Percentiles rank a stretch among this genome's conserved stretches.
These are phyloP conservation scores for Geoglossum glabrum DNA, from an alignment of 495 filamentous ascomycete genomes.

Conservation along the genomic window DNA sequence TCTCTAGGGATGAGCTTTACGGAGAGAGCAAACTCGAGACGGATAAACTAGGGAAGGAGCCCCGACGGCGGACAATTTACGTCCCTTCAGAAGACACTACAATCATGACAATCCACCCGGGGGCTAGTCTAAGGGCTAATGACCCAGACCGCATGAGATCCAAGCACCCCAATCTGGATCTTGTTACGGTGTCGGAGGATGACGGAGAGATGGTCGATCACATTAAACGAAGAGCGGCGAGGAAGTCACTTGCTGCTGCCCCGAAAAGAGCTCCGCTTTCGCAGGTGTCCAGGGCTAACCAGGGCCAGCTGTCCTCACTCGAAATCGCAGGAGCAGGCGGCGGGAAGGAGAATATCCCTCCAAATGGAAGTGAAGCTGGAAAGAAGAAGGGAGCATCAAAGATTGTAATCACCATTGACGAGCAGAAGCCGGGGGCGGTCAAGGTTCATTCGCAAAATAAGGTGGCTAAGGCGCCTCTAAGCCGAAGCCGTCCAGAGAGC, in stretches of 20 bases:
- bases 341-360: slow-evolving; percentile 25
- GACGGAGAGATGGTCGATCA: neutral
- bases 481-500: neutral
- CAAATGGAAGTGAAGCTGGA: slow-evolving; percentile 6
- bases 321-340: slow-evolving; percentile 16
- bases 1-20: neutral
- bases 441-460: neutral
- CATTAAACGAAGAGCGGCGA: slow-evolving; percentile 8
- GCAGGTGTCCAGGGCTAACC: slow-evolving; percentile 7
- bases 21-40: neutral
- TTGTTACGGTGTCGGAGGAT: slow-evolving; percentile 1
- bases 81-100: slow-evolving; percentile 24
- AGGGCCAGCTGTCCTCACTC: slow-evolving; percentile 5
- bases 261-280: slow-evolving; percentile 19
- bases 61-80: slow-evolving; percentile 22
- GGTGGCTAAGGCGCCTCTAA: neutral
- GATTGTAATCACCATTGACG: neutral
- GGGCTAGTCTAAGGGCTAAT: slow-evolving; percentile 9
- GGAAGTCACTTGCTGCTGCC: slow-evolving; percentile 18
- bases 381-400: slow-evolving; percentile 1
- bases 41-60: slow-evolving; percentile 13
- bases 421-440: neutral
- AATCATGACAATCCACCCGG: slow-evolving; percentile 22
- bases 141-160: neutral
- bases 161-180: neutral